Evolutionary conservation across 805 yeast genomes (phyloP).

Genomic region (Yamadazyma takamatsuzukensis): DNA sequence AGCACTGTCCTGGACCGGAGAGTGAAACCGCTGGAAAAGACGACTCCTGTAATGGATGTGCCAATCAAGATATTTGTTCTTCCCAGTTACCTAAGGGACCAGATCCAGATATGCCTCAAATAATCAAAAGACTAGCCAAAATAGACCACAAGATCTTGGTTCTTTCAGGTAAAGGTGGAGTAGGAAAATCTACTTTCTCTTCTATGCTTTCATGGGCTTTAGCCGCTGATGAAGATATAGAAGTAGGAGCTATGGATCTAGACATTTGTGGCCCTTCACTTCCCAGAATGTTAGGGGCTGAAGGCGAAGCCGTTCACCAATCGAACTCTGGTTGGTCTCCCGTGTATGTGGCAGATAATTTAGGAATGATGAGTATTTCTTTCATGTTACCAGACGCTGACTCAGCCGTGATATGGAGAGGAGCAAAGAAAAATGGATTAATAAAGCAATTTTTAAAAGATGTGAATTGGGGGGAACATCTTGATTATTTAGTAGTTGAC

Average conservation of each 20-base stretch:
- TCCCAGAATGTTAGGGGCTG: slow-evolving; percentile 92
- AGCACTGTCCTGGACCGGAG: slow-evolving; percentile 98
- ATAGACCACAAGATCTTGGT: slow-evolving; percentile 77
- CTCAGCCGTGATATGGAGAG: slow-evolving; percentile 95
- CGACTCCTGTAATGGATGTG: slow-evolving; percentile 93
- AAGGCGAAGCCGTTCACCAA: slow-evolving; percentile 79
- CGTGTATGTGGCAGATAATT: slow-evolving; percentile 89
- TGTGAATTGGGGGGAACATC: slow-evolving; percentile 83
- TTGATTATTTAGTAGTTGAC: slow-evolving; percentile 86
- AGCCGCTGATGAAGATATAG: slow-evolving; percentile 72
- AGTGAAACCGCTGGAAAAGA: slow-evolving; percentile 90
- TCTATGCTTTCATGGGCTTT: slow-evolving; percentile 96
- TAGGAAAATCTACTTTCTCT: slow-evolving; percentile 95
- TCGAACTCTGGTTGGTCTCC: slow-evolving; percentile 96
- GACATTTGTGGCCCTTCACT: slow-evolving; percentile 98
- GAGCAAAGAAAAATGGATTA: slow-evolving; percentile 89
- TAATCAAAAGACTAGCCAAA: slow-evolving; percentile 60
- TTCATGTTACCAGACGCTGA: slow-evolving; percentile 92
- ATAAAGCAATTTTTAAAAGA: slow-evolving; percentile 92
- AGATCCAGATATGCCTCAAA: slow-evolving; percentile 84
- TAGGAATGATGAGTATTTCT: slow-evolving; percentile 93
- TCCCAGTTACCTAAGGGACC: slow-evolving; percentile 85
- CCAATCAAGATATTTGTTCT: slow-evolving; percentile 87
- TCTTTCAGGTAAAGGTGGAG: slow-evolving; percentile 89
- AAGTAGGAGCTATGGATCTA: slow-evolving; percentile 94